A percentile compares a stretch with the other conserved stretches of the same genome.
These are phyloP conservation scores for Candida yuanshanica DNA, from an alignment of 805 yeast species.

Conservation along the genomic window DNA sequence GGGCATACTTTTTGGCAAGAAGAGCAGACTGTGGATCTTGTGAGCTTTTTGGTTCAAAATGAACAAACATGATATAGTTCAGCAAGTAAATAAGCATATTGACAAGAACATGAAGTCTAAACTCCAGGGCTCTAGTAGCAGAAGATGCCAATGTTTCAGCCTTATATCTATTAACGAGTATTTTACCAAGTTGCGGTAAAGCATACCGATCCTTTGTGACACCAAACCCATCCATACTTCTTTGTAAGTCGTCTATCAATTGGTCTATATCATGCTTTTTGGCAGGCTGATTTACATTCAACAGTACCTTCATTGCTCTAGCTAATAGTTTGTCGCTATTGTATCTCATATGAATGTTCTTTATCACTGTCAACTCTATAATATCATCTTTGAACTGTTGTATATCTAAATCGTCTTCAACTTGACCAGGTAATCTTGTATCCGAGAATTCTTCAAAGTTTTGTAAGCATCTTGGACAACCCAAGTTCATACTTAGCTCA, in stretches of 20 bases:
- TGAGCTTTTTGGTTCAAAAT: slow-evolving; percentile 37
- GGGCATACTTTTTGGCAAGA: slow-evolving; percentile 35
- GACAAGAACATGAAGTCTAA: slow-evolving; percentile 33
- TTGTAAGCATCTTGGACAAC: slow-evolving; percentile 34
- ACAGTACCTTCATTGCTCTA: slow-evolving; percentile 33
- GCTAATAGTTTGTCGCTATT: slow-evolving; percentile 39
- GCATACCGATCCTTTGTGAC: slow-evolving; percentile 26
- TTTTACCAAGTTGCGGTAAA: slow-evolving; percentile 29
- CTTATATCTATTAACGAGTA: slow-evolving; percentile 19
- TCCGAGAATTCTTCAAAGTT: slow-evolving; percentile 35
- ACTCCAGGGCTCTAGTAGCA: slow-evolving; percentile 34
- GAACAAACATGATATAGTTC: slow-evolving; percentile 43
- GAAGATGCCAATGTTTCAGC: slow-evolving; percentile 21
- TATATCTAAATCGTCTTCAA: slow-evolving; percentile 16
- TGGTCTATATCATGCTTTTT: slow-evolving; percentile 34
- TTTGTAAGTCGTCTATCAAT: slow-evolving; percentile 28
- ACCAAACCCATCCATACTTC: slow-evolving; percentile 29
- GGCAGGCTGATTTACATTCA: slow-evolving; percentile 34
- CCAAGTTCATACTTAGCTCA: slow-evolving; percentile 36
- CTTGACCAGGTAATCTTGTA: slow-evolving; percentile 36
- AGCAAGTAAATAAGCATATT: slow-evolving; percentile 45
- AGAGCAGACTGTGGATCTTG: slow-evolving; percentile 28
- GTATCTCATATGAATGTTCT: slow-evolving; percentile 41
- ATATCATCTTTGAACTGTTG: slow-evolving; percentile 24
- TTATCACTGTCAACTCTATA: slow-evolving; percentile 42